Percentiles rank a stretch among this genome's conserved stretches.
These are phyloP conservation scores for Cercospora brassicicola DNA, from an alignment of 2,329 filamentous ascomycete genomes.

Conservation along the genomic window DNA sequence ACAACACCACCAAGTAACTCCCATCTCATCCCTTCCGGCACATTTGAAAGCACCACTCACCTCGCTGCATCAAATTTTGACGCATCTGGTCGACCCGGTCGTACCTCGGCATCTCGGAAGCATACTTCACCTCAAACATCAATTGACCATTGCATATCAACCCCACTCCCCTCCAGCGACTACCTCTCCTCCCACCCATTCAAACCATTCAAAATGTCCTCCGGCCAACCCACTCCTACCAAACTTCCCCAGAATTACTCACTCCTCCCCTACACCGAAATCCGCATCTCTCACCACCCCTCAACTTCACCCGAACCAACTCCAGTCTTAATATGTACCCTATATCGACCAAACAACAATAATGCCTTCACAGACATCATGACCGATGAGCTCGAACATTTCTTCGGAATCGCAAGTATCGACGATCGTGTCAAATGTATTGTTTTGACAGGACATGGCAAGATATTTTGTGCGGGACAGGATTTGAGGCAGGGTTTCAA, in stretches of 20 bases:
- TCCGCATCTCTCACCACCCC: constrained; percentile 27
- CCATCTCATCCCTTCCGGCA: neutral
- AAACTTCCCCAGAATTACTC: neutral
- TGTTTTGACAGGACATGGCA: constrained; percentile 24
- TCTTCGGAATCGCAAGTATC: constrained; percentile 27
- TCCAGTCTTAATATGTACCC: constrained; percentile 24
- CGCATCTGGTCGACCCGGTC: neutral
- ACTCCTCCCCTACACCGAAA: constrained; percentile 20
- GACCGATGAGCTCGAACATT: constrained; percentile 29
- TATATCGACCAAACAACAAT: constrained; percentile 23
- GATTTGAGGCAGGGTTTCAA: constrained; percentile 29
- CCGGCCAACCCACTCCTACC: constrained; percentile 5
- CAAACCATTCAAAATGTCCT: constrained; percentile 9
- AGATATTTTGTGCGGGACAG: constrained; percentile 28
- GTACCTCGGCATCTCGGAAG: neutral
- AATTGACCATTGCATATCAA: neutral
- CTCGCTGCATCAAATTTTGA: neutral
- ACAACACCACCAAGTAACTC: neutral
- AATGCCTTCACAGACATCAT: constrained; percentile 30
- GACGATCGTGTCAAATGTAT: constrained; percentile 26
- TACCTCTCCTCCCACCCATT: neutral
- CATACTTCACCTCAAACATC: neutral
- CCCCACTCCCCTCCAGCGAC: neutral
- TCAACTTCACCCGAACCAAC: constrained; percentile 19
- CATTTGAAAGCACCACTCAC: neutral